phyloP scores from a whole-genome alignment of 257 asterid genomes.

The Forsythia viridissima region DNA sequence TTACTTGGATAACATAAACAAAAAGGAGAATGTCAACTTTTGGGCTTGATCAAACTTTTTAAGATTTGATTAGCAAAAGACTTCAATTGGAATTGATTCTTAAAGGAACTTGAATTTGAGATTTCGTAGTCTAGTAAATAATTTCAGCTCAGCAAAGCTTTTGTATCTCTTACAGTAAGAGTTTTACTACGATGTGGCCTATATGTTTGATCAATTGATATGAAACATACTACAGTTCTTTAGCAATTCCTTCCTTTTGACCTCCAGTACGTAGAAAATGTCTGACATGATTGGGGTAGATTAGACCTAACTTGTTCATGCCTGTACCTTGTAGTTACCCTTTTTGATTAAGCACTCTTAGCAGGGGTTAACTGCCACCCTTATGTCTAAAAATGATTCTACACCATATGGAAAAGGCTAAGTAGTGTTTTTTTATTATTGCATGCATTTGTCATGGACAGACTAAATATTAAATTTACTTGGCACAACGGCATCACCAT shows the following conservation, averaged over 20 bases:
- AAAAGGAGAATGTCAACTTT: not conserved
- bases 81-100: slow-evolving; percentile 1
- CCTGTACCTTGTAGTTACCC: not conserved
- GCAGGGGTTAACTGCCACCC: not conserved
- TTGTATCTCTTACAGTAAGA: not conserved
- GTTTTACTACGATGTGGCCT: not conserved
- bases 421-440: not conserved
- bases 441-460: slow-evolving; percentile 1
- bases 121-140: not conserved
- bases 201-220: not conserved
- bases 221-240: not conserved
- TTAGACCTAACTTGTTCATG: slow-evolving; percentile 10
- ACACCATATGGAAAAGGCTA: not conserved
- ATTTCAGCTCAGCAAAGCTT: slow-evolving; percentile 4
- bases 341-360: too few species aligned
- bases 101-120: slow-evolving; percentile 1
- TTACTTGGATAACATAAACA: slow-evolving; percentile 21
- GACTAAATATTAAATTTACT: slow-evolving; percentile 2
- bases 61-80: slow-evolving; percentile 22
- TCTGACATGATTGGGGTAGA: not conserved
- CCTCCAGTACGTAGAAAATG: not conserved
- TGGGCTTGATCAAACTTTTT: slow-evolving; percentile 7
- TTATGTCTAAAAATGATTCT: not conserved
- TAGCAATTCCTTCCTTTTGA: not conserved
- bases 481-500: not conserved